Conservation (phyloP, 73 alveolate species). For the Breviolum minutum region DNA sequence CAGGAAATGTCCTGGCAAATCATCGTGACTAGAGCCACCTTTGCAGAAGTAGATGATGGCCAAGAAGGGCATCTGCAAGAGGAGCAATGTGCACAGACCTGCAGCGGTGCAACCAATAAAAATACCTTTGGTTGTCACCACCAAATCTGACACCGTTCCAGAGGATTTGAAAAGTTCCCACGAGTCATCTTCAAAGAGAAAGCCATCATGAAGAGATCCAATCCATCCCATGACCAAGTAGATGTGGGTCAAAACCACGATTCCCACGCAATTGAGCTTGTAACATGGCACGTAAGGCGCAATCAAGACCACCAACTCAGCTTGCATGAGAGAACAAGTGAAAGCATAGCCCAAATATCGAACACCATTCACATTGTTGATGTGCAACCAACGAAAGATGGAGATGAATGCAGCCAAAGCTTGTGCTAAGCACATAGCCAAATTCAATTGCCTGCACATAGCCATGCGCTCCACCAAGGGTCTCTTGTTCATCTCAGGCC, state of each 20-base stretch:
- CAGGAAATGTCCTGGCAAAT: slow-evolving; percentile 21
- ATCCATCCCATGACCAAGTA: slow-evolving; percentile 45
- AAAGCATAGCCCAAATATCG: slow-evolving; percentile 71
- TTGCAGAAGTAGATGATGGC: slow-evolving; percentile 21
- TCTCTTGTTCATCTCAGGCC: slow-evolving; percentile 25
- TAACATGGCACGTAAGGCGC: slow-evolving; percentile 70
- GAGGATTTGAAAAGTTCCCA: background rate
- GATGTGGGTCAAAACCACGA: slow-evolving; percentile 41
- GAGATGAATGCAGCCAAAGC: slow-evolving; percentile 65
- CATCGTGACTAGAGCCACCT: background rate
- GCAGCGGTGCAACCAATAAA: slow-evolving; percentile 14
- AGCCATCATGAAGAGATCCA: slow-evolving; percentile 45
- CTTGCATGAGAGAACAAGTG: slow-evolving; percentile 70
- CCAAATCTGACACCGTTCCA: background rate
- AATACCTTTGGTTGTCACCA: slow-evolving; percentile 17
- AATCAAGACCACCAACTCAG: slow-evolving; percentile 48
- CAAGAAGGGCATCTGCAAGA: slow-evolving; percentile 25
- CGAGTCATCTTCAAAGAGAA: slow-evolving; percentile 12
- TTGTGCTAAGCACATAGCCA: slow-evolving; percentile 69
- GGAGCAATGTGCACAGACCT: slow-evolving; percentile 1
- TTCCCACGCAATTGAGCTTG: slow-evolving; percentile 17
- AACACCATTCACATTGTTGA: slow-evolving; percentile 61
- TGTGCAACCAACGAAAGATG: slow-evolving; percentile 65
- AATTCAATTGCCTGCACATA: slow-evolving; percentile 46
- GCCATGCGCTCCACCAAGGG: slow-evolving; percentile 16